A percentile compares a stretch with the other conserved stretches of the same genome.
Conservation (phyloP, 495 filamentous ascomycete species). For the Tuber melanosporum region DNA sequence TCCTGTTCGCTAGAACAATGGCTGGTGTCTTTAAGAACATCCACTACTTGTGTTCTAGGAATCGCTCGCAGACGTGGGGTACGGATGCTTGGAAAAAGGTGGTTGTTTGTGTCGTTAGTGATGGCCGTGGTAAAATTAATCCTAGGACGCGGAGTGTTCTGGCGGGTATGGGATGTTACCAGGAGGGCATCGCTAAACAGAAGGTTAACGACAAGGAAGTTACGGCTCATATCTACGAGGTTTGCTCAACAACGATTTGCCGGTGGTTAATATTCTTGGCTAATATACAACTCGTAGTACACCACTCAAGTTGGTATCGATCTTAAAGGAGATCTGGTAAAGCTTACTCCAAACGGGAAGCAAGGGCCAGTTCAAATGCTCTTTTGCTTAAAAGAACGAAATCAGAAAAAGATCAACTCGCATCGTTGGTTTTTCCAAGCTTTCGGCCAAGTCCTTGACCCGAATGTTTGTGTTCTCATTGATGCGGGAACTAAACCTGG, state of each 20-base stretch:
- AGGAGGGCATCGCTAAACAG: slow-evolving; percentile 98
- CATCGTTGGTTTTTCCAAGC: slow-evolving; percentile 99
- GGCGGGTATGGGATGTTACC: slow-evolving; percentile 90
- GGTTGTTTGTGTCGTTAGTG: slow-evolving; percentile 95
- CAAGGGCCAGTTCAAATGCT: slow-evolving; percentile 87
- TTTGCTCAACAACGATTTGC: slow-evolving; percentile 15
- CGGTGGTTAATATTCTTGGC: slow-evolving; percentile 3
- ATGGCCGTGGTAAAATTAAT: slow-evolving; percentile 98
- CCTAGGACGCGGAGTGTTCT: slow-evolving; percentile 81
- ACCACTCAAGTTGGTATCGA: slow-evolving; percentile 86
- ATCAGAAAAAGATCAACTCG: slow-evolving; percentile 99
- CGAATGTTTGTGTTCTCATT: slow-evolving; percentile 92
- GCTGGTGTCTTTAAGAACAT: slow-evolving; percentile 97
- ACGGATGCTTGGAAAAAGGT: slow-evolving; percentile 99
- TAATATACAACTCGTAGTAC: slow-evolving; percentile 49
- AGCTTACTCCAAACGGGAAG: slow-evolving; percentile 60
- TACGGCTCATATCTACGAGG: slow-evolving; percentile 95
- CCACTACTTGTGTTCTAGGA: slow-evolving; percentile 88
- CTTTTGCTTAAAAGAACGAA: slow-evolving; percentile 99
- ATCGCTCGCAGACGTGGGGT: slow-evolving; percentile 93
- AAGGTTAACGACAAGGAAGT: slow-evolving; percentile 96
- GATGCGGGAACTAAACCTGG: slow-evolving; percentile 95
- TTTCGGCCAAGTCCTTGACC: slow-evolving; percentile 85
- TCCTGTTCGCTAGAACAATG: slow-evolving; percentile 93
- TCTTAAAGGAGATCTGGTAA: slow-evolving; percentile 70